Percentiles rank a stretch among this genome's conserved stretches.
Evolutionary conservation across 805 yeast genomes (phyloP).

Genomic region (Candida oleophila): DNA sequence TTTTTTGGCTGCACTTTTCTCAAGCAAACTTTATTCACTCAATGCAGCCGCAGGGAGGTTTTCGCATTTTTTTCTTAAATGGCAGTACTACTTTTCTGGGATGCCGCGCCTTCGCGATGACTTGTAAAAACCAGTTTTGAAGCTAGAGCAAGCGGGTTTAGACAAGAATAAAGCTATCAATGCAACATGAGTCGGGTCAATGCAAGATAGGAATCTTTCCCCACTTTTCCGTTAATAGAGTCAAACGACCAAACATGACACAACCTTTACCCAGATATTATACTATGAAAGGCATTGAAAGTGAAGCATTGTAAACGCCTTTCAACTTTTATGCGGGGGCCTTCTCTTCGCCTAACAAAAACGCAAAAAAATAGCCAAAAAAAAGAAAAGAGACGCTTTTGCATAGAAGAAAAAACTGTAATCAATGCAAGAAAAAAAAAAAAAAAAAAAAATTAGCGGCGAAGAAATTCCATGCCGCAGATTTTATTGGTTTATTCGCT

Average conservation of each 20-base stretch:
- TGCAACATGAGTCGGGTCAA: not conserved
- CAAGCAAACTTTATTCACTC: not conserved
- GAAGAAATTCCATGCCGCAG: not conserved
- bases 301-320: not conserved
- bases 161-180: not conserved
- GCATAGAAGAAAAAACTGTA: not conserved
- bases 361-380: not conserved
- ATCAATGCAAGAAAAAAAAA: not conserved
- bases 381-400: not conserved
- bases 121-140: too few species aligned
- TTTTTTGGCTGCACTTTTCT: not conserved
- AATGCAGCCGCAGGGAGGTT: not conserved
- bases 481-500: not conserved
- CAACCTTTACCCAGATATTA: too few species aligned
- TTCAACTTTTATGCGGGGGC: not conserved
- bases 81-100: too few species aligned
- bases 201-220: not conserved
- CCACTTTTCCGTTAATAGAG: not conserved
- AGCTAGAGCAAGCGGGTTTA: too few species aligned
- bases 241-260: too few species aligned
- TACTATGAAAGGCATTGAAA: too few species aligned
- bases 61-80: too few species aligned
- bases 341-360: not conserved
- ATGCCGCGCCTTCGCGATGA: slow-evolving; percentile 6
- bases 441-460: not conserved